Evolutionary conservation across 768 basidiomycete genomes (phyloP).

Genomic region (Podaxis sp.): DNA sequence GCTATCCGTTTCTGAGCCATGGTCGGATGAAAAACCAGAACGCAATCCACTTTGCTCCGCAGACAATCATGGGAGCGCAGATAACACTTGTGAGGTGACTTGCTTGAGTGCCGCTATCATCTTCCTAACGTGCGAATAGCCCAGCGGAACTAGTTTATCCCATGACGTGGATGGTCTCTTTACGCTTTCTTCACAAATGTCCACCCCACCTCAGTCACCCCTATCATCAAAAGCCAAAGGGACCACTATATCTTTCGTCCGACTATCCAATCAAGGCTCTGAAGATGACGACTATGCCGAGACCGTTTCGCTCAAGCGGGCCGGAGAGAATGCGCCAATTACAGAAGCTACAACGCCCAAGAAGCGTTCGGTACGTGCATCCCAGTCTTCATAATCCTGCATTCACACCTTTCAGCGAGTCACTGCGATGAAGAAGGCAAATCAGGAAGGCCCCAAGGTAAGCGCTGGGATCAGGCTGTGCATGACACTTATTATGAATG

Average conservation of each 20-base stretch:
- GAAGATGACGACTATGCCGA: constrained; percentile 1
- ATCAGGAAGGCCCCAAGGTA: constrained; percentile 5
- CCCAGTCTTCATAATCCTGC: not conserved
- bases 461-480: not conserved
- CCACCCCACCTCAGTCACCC: constrained; percentile 14
- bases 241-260: not conserved
- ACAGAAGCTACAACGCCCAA: not conserved
- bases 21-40: not conserved
- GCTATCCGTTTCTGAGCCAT: not conserved
- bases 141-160: not conserved
- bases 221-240: not conserved
- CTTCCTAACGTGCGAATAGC: not conserved
- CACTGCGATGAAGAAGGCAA: not conserved
- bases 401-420: constrained; percentile 1
- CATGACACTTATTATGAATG: not conserved
- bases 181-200: constrained; percentile 7
- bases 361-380: constrained; percentile 4
- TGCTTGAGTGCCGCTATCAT: not conserved
- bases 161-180: not conserved
- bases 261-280: not conserved
- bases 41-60: not conserved
- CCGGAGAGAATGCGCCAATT: not conserved
- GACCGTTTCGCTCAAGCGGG: not conserved
- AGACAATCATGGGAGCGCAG: not conserved
- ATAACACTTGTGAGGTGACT: not conserved